Conservation (phyloP, 495 filamentous ascomycete genomes). For the Jackrogersella minutella region DNA sequence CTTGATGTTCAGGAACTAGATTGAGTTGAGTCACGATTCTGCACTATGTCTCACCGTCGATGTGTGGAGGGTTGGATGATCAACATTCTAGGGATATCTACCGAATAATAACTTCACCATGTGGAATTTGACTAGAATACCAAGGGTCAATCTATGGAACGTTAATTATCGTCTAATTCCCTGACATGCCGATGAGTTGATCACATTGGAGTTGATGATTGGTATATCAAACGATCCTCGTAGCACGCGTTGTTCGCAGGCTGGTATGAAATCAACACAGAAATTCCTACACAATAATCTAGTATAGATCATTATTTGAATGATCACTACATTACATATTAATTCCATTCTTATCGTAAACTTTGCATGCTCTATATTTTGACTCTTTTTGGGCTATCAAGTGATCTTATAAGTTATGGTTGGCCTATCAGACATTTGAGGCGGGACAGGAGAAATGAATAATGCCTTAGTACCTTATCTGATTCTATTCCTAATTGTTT, state of each 20-base stretch:
- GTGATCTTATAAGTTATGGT: too few species aligned
- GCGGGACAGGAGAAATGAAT: too few species aligned
- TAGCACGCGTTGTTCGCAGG: neutral
- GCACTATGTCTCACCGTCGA: conserved; percentile 18
- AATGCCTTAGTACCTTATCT: too few species aligned
- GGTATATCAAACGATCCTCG: neutral
- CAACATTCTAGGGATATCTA: conserved; percentile 16
- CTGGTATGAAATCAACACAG: conserved; percentile 10
- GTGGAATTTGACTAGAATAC: conserved; percentile 26
- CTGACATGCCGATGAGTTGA: neutral
- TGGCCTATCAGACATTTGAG: too few species aligned
- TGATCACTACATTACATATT: too few species aligned
- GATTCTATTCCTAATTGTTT: too few species aligned
- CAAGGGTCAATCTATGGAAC: conserved; percentile 6
- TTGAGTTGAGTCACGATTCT: conserved; percentile 26
- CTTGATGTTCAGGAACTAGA: conserved; percentile 14
- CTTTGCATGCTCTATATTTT: too few species aligned
- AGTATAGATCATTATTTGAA: too few species aligned
- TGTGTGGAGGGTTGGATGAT: conserved; percentile 1
- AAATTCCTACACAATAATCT: neutral
- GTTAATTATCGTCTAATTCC: neutral
- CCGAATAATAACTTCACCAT: neutral
- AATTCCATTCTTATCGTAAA: too few species aligned
- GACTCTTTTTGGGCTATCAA: too few species aligned
- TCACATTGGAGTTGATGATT: neutral